Percentiles rank a stretch among this genome's conserved stretches.
phyloP scores from a whole-genome alignment of 2,329 filamentous ascomycete genomes.

The Fusarium pininemorale region DNA sequence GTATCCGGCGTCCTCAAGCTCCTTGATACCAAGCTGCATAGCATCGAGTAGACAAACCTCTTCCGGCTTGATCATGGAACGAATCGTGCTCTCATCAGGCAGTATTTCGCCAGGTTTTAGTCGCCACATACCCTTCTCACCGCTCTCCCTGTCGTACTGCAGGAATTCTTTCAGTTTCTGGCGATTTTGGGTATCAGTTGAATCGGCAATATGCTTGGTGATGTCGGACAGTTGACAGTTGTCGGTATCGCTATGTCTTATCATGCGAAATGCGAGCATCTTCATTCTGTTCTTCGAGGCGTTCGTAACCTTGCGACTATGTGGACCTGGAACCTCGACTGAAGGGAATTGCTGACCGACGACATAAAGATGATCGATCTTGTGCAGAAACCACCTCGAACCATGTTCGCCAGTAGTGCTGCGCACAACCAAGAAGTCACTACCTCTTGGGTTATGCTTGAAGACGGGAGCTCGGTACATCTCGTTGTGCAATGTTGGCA shows the following conservation, averaged over 20 bases:
- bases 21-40: conserved; percentile 94
- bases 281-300: conserved; percentile 97
- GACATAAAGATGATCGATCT: conserved; percentile 88
- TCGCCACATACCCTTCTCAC: conserved; percentile 81
- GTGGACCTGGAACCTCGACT: conserved; percentile 90
- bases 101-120: conserved; percentile 76
- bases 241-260: conserved; percentile 76
- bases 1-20: conserved; percentile 90
- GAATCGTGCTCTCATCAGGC: conserved; percentile 82
- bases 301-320: conserved; percentile 94
- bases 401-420: conserved; percentile 83
- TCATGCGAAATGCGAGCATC: conserved; percentile 92
- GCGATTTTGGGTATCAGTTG: conserved; percentile 92
- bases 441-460: conserved; percentile 78
- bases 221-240: conserved; percentile 82
- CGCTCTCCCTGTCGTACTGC: conserved; percentile 80
- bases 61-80: conserved; percentile 91
- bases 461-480: conserved; percentile 97
- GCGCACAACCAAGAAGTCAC: conserved; percentile 88
- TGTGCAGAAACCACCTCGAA: conserved; percentile 82
- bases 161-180: conserved; percentile 98
- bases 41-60: conserved; percentile 94
- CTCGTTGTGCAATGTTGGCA: conserved; percentile 90
- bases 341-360: conserved; percentile 95
- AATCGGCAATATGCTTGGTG: conserved; percentile 90